These are phyloP conservation scores for Termitomyces sp. DNA, from an alignment of 768 basidiomycete species.

Conservation along the genomic window DNA sequence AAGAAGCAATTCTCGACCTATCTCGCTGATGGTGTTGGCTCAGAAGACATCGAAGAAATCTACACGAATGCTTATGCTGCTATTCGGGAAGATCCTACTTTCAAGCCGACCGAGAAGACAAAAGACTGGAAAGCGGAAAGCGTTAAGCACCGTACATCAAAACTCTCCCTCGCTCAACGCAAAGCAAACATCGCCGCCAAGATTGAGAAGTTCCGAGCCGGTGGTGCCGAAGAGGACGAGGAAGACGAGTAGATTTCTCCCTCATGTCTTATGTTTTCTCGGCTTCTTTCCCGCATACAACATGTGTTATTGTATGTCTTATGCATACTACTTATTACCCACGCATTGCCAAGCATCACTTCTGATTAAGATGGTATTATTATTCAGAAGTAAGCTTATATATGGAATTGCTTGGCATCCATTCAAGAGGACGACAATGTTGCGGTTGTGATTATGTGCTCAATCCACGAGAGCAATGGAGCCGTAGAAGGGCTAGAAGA, in stretches of 20 bases:
- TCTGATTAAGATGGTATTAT: conserved; percentile 2
- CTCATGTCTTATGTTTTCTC: not conserved
- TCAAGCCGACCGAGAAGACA: conserved; percentile 86
- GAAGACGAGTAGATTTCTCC: conserved; percentile 54
- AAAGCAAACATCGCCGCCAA: conserved; percentile 76
- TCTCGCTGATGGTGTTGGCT: conserved; percentile 92
- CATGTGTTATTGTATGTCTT: conserved; percentile 4
- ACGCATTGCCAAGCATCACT: not conserved
- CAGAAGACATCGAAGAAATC: conserved; percentile 96
- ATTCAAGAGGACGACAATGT: conserved; percentile 12
- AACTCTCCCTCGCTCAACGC: conserved; percentile 74
- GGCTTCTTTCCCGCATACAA: not conserved
- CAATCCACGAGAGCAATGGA: conserved; percentile 52
- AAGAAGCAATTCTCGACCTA: conserved; percentile 97
- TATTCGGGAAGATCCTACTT: conserved; percentile 90
- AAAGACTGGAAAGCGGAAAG: conserved; percentile 89
- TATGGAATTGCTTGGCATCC: not conserved
- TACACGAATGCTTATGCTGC: conserved; percentile 90
- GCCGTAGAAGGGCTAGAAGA: conserved; percentile 21
- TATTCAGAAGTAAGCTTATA: not conserved
- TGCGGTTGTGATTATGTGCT: conserved; percentile 38
- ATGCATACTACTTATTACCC: not conserved
- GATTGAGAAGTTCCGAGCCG: conserved; percentile 85
- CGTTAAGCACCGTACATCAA: conserved; percentile 60
- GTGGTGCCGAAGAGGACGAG: conserved; percentile 48